Base-by-base conservation (phyloP, 2,329 filamentous ascomycete genomes). In the Penicillium sp. region DNA sequence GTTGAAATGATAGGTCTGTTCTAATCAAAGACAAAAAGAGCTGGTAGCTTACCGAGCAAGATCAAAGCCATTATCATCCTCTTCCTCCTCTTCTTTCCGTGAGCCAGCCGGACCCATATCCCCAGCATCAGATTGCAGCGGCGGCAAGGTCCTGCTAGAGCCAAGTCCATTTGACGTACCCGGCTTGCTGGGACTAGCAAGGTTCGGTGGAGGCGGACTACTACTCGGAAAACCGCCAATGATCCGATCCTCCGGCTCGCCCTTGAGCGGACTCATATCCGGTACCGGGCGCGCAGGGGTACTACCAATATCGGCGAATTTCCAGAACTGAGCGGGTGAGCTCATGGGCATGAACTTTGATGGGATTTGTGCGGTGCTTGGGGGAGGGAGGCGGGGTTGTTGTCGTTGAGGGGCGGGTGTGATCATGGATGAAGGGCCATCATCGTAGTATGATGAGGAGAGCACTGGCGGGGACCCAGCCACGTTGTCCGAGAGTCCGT, bases 291-390 rank as follows among this genome's bases (percentile, higher is more conserved):
- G 67, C 4, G 75, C 77, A n/a, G 77, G 77, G 1, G 77, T 80
- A 60, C 76, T 78, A 13, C 76, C 76, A 53, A 80, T 78, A 57
- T 77, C 75, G 21, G 75, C 76, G 43, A 78, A 77, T 54, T 80
- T 80, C 79, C 79, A 81, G 64, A 81, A 81, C 44, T 80, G 77
- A 4, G 79, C 79, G 1, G 79, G 79, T 4, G 77, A 80, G 58
- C 78, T 81, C 71, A 80, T 77, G 4, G 78, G 77, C 78, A 81
- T 81, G 64, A 80, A 81, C 61, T 80, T 80, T 21, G 78, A 80
- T 1, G 79, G 79, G 16, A 80, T 74, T 54, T 80, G 78, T 3
- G 78, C 76, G 2, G 79, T 81, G 62, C 78, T 80, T 0, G 79
- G 79, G 8, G 79, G 78, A 13, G 78, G 78, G 5, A 80, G 71